Base-by-base conservation (phyloP, 768 basidiomycete genomes). In the Tubosaeta sp. region DNA sequence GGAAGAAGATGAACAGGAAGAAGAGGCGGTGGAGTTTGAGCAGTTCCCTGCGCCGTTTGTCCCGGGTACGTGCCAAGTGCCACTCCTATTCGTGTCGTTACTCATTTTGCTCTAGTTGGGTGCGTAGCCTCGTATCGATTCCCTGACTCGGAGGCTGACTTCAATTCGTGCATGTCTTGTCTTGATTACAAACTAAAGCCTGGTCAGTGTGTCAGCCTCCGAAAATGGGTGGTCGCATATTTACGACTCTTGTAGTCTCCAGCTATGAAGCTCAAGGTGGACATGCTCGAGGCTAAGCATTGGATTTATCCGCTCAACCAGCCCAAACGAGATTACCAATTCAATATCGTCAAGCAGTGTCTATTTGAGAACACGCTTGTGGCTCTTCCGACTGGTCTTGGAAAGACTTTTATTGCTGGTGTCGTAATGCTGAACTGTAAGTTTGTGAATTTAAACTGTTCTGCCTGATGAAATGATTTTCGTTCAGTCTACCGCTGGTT, bases 381-480 rank as follows among this genome's bases (percentile, higher is more conserved):
- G 25, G 88, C 94, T 0, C 72, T 99, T 13, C 96, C 96, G 2
- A 99, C 96, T 0, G 96, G 96, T 40, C 73, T 98, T 12, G 96
- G 96, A 14, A 99, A 99, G 72, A 99, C 96, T 0, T 98, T 99
- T 61, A 88, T 99, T 53, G 96, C 96, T 4, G 94, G 95, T 1
- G 92, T 91, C 3, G 80, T 99, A 19, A 97, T 99, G 95, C 71
- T 94, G 25, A 95, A 94, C 62, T 95, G 92, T 92, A 60, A 60
- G 79, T 35, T 16, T 25, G n/a, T 46, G 21, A 36, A 21, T 46
- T 7, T 48, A 36, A 22, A 47, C 19, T 34, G 16, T 21, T 24
- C 51, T 25, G 32, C 22, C 18, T 35, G 27, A 55, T 42, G 8
- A 59, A n/a, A 54, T 12, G 22, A 27, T 19, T 41, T 18, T 54